phyloP scores from a whole-genome alignment of 2,329 filamentous ascomycete genomes.

The Chaetomium globosum region DNA sequence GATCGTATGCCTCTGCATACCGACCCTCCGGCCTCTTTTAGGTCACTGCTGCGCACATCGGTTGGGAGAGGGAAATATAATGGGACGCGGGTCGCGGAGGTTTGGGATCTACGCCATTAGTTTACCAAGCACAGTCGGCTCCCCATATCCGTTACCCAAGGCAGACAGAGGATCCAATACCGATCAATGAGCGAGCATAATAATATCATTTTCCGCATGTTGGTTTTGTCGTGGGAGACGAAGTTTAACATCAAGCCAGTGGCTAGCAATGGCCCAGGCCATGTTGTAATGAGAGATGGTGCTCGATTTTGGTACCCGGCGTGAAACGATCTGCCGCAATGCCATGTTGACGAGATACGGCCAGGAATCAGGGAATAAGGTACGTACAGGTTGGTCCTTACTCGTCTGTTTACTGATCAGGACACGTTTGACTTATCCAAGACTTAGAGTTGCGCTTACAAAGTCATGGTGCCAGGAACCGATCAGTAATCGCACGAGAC shows the following conservation, averaged over 20 bases:
- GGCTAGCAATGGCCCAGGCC: neutral
- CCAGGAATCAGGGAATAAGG: neutral
- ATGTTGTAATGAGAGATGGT: neutral
- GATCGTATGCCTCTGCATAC: slow-evolving; percentile 23
- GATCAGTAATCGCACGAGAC: neutral
- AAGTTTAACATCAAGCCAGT: neutral
- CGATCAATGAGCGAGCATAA: neutral
- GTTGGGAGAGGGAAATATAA: neutral
- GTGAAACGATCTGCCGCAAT: neutral
- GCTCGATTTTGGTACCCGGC: neutral
- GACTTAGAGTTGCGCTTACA: neutral
- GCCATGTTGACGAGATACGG: neutral
- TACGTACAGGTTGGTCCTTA: neutral
- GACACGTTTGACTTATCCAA: neutral
- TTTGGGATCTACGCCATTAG: slow-evolving; percentile 5
- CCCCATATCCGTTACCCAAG: neutral
- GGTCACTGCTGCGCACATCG: slow-evolving; percentile 2
- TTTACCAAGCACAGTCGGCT: neutral
- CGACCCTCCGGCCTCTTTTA: slow-evolving; percentile 19
- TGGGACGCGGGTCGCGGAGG: neutral
- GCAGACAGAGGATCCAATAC: neutral
- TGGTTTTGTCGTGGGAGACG: neutral
- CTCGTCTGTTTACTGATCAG: neutral
- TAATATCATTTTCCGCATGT: neutral
- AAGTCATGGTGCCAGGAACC: neutral